Base-by-base conservation (phyloP, 2,329 filamentous ascomycete species). In the Ustulina deusta region DNA sequence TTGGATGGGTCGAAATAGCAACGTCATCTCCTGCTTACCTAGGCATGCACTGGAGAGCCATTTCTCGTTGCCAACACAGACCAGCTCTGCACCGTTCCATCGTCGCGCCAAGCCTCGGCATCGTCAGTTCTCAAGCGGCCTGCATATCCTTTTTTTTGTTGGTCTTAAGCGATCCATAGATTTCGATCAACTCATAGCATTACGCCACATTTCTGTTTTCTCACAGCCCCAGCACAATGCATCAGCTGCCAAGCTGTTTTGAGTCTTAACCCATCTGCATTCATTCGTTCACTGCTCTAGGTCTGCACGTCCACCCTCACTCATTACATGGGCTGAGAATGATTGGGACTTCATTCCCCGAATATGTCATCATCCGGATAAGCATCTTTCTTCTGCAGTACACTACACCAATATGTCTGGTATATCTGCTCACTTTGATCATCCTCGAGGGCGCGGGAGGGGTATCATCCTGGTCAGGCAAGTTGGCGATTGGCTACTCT, bases 301-400 rank as follows among this genome's bases (percentile, higher is more conserved):
- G 25, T 42, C 36, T 40, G 13, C 17, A 13, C 15, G 17, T 36
- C 13, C 36, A 48, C 17, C 27, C 25, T 17, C 42, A 13, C 20
- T 55, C 36, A 40, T 51, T 55, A 56, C 20, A 36, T 48, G 7
- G 10, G 4, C 15, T 3, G 56, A 69, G 34, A 55, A 79, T 79
- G 77, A 75, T 78, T 62, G 77, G 77, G 54, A 77, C 70, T 34
- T 78, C 77, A 34, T 46, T 75, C 17, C 68, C 72, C 56, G 82
- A 82, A 74, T 81, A 81, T 72, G 65, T 83, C 49, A 75, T 84
- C 71, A 84, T 86, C 74, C 83, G 82, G 68, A 65, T 79, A 62
- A 79, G 74, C 74, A 83, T 86, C 69, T 66, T 82, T 38, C 65
- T 80, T 42, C 79, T 85, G 32, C 83, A 81, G 54, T 83, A 83